Base-by-base conservation (phyloP, 345 rosid genomes). In the Stellera chamaejasme region DNA sequence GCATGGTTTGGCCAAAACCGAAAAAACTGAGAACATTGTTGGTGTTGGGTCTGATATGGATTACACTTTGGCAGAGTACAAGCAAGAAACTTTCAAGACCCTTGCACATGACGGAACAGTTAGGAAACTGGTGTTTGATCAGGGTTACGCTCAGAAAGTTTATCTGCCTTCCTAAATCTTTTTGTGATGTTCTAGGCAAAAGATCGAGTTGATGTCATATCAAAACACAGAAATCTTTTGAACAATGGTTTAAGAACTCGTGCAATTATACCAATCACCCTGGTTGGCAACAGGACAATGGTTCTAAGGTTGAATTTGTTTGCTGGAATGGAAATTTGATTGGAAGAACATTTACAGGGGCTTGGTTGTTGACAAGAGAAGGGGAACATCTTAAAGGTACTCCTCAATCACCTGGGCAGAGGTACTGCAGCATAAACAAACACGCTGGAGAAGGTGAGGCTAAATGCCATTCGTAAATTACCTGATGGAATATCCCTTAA, bases 11-110 rank as follows among this genome's bases (percentile, higher is more conserved):
- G n/a, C n/a, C n/a, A n/a, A n/a, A n/a, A n/a, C n/a, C 23, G 23
- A 19, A 19, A 86, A 89, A 67, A 89, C 86, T 95, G 86, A 69
- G 76, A 89, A 74, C 69, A 86, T 83, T 11, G 69, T 83, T 27
- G 92, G 95, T 13, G 86, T 89, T 26, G 97, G 97, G 45, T 86
- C 86, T 71, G 95, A 89, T 70, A 89, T 89, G 97, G 97, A 89
- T 69, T 89, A 89, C 69, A 89, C 97, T 13, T 73, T 86, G 73
- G 97, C 97, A 19, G 95, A 89, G 60, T 89, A 89, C 76, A 89
- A 77, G 65, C 79, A 91, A 28, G 97, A 83, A 56, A 86, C 97
- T 55, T 89, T 89, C 50, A 95, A 89, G 66, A 64, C 95, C 50
- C 97, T 89, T 66, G 87, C 92, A 13, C 86, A 86, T 60, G 78